Conservation (phyloP, 345 rosid species). For the Linum usitatissimum region DNA sequence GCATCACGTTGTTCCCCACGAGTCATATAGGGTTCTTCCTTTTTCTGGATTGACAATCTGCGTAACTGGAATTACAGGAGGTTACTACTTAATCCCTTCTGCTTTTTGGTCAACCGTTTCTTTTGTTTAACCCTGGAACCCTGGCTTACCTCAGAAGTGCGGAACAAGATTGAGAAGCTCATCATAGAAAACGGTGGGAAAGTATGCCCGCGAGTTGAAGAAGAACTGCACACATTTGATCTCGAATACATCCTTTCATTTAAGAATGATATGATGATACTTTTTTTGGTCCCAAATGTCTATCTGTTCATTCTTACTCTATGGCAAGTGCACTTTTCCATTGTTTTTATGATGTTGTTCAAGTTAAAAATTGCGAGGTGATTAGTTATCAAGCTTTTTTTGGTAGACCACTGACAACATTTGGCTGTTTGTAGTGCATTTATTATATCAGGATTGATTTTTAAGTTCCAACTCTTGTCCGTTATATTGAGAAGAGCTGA, state of each 20-base stretch:
- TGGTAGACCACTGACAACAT: constrained; percentile 77
- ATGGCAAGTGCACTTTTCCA: not conserved
- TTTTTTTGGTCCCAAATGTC: too few relatives aligned
- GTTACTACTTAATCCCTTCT: constrained; percentile 24
- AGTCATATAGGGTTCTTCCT: too few relatives aligned
- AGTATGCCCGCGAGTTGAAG: constrained; percentile 71
- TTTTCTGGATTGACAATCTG: constrained; percentile 67
- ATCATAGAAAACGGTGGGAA: constrained; percentile 70
- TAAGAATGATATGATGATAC: not conserved
- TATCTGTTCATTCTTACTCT: too few relatives aligned
- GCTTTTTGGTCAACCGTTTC: constrained; percentile 9
- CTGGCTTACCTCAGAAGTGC: constrained; percentile 42
- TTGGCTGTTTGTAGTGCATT: too few relatives aligned
- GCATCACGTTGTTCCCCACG: constrained; percentile 92
- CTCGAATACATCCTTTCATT: constrained; percentile 74
- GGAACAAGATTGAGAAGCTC: constrained; percentile 62
- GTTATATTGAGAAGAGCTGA: too few relatives aligned
- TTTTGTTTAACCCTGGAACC: constrained; percentile 19
- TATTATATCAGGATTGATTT: too few relatives aligned
- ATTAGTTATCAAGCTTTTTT: constrained; percentile 41
- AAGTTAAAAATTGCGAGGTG: not conserved
- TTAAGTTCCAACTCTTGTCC: too few relatives aligned
- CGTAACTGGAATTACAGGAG: constrained; percentile 67
- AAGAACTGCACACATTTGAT: constrained; percentile 85
- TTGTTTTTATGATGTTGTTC: too few relatives aligned